These are phyloP conservation scores for Neopestalotiopsis rosae DNA, from an alignment of 2,329 filamentous ascomycete species.

Conservation along the genomic window DNA sequence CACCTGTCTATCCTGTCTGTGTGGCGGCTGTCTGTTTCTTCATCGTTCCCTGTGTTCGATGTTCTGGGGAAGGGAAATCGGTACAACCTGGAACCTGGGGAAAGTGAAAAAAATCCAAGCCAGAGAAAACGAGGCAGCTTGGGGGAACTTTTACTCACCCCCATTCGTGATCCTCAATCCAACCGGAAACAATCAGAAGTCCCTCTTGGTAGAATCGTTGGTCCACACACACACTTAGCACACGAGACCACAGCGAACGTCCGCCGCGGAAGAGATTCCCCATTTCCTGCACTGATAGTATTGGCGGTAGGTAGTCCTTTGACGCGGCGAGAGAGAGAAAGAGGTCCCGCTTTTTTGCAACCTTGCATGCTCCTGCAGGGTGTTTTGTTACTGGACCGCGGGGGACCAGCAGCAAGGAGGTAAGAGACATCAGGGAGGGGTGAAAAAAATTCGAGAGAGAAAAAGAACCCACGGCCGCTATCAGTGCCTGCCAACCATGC, in stretches of 20 bases:
- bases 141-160: not conserved
- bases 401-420: not conserved
- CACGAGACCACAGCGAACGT: constrained; percentile 8
- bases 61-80: not conserved
- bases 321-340: not conserved
- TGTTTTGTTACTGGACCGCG: not conserved
- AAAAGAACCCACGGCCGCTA: not conserved
- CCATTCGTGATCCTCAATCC: not conserved
- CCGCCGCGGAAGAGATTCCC: constrained; percentile 8
- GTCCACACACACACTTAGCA: constrained; percentile 12
- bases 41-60: not conserved
- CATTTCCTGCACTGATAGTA: not conserved
- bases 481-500: not conserved
- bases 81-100: not conserved
- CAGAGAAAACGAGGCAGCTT: not conserved
- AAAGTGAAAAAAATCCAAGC: not conserved
- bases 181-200: not conserved
- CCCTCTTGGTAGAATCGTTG: not conserved
- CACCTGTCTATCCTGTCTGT: not conserved
- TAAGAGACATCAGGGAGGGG: not conserved
- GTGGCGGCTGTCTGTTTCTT: not conserved
- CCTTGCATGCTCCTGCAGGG: not conserved
- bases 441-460: not conserved
- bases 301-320: not conserved
- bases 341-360: constrained; percentile 2